These are phyloP conservation scores for Suillus weaverae DNA, from an alignment of 768 basidiomycete genomes.

Conservation along the genomic window DNA sequence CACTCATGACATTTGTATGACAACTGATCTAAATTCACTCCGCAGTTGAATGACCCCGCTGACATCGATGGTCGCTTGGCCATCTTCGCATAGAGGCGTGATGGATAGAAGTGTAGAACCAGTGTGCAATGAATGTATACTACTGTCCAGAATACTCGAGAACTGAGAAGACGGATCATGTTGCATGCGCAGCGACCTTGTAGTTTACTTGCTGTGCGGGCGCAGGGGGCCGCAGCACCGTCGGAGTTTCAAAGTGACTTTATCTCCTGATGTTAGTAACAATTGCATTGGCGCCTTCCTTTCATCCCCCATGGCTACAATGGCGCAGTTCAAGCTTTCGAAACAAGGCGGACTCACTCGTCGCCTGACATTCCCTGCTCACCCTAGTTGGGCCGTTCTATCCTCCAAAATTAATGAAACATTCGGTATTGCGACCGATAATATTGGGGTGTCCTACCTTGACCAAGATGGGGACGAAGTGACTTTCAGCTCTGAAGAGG, in stretches of 20 bases:
- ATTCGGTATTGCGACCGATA: conserved; percentile 54
- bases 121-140: conserved; percentile 8
- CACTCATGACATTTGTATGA: background rate
- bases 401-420: conserved; percentile 55
- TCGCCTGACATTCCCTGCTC: conserved; percentile 49
- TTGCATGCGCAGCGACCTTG: background rate
- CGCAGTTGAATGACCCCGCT: conserved; percentile 68
- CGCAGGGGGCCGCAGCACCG: conserved; percentile 30
- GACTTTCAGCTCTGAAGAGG: conserved; percentile 73
- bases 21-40: conserved; percentile 8
- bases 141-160: background rate
- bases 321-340: conserved; percentile 66
- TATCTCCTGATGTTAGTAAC: conserved; percentile 14
- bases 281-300: background rate
- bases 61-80: conserved; percentile 63
- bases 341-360: conserved; percentile 59
- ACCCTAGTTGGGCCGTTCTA: conserved; percentile 59
- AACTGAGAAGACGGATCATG: background rate
- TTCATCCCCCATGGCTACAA: conserved; percentile 30
- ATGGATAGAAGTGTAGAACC: conserved; percentile 1
- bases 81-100: conserved; percentile 63
- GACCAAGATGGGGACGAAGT: conserved; percentile 76
- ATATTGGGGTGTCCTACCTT: conserved; percentile 67
- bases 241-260: conserved; percentile 44
- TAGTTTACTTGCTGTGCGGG: background rate